Percentiles rank a stretch among this genome's conserved stretches.
Conservation (phyloP, 2,329 filamentous ascomycete genomes). For the Ceratocystis colombiana region DNA sequence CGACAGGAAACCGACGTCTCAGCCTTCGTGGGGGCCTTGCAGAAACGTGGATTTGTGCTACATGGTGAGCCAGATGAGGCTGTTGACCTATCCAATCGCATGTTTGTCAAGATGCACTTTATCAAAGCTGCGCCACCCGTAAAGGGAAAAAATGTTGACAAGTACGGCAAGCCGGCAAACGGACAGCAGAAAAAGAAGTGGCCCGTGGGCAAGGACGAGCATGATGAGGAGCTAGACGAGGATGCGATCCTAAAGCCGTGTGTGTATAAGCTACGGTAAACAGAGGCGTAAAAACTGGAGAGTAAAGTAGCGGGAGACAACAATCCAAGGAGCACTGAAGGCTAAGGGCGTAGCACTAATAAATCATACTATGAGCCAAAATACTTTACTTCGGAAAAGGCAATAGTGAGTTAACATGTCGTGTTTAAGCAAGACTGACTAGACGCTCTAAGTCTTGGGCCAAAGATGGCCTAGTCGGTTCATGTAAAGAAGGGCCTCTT, state of each 20-base stretch:
- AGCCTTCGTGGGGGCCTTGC: slow-evolving; percentile 74
- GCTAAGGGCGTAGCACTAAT: too few relatives aligned
- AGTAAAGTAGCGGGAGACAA: background rate
- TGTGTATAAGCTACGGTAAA: slow-evolving; percentile 79
- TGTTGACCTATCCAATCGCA: slow-evolving; percentile 81
- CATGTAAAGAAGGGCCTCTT: too few relatives aligned
- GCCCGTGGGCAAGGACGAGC: slow-evolving; percentile 39
- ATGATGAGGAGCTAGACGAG: slow-evolving; percentile 55
- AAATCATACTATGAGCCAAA: too few relatives aligned
- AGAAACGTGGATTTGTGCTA: slow-evolving; percentile 73
- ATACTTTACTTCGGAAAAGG: too few relatives aligned
- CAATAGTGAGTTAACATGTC: too few relatives aligned
- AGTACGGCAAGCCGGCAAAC: slow-evolving; percentile 47
- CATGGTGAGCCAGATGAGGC: slow-evolving; percentile 50
- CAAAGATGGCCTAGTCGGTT: too few relatives aligned
- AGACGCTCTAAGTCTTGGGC: too few relatives aligned
- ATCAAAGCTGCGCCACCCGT: slow-evolving; percentile 67
- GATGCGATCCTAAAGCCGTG: slow-evolving; percentile 73
- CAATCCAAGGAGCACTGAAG: too few relatives aligned
- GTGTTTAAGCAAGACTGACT: too few relatives aligned
- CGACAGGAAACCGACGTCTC: slow-evolving; percentile 73
- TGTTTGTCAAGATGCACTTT: slow-evolving; percentile 98
- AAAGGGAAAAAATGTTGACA: slow-evolving; percentile 60
- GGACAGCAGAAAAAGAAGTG: slow-evolving; percentile 46
- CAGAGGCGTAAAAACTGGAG: too few relatives aligned